Base-by-base conservation (phyloP, 2,329 filamentous ascomycete species). In the Grosmannia serpens region DNA sequence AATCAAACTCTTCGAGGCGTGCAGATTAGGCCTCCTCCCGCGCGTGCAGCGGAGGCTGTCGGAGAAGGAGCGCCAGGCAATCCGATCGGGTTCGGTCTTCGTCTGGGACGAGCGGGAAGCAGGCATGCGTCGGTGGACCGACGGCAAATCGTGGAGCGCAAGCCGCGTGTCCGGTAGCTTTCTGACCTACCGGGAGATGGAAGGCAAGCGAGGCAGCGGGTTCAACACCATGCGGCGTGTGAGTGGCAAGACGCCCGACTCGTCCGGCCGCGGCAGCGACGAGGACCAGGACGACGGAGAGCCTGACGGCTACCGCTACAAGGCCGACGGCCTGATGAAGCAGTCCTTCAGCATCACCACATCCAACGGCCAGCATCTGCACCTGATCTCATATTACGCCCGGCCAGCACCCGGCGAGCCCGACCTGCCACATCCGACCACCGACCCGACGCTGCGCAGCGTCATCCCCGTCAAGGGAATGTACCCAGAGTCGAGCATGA, bases 61-160 rank as follows among this genome's bases (percentile, higher is more conserved):
- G 3, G 94, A 99, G 73, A 97, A 97, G 75, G 94, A 99, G 75
- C 84, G 94, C 62, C 91, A 96, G 70, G 90, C 90, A 4, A 99
- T 99, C 71, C 87, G 90, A 68, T 96, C 92, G 1, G 94, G 94
- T 50, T 99, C 94, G 0, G 92, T 99, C 4, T 99, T 97, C 68
- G 94, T 99, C n/a, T 99, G 94, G 94, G 94, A 99, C 71, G 94
- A 99, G 77, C 81, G 92, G 66, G 94, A 99, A 76, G 94, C 94
- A 13, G 94, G 94, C 64, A 99, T 99, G 94, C 83, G 94, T 68
- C 81, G 94, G 72, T 99, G 94, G 94, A 99, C 94, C 0, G 94
- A 99, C 67, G 94, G 94, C 59, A 99, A 99, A 72, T 97, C 92
- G 41, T 99, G 94, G 94, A 97, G 92, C 69, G 94, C 94, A 38